Evolutionary conservation across 805 yeast species (phyloP).

Genomic region (Hanseniaspora pseudoguilliermondii): DNA sequence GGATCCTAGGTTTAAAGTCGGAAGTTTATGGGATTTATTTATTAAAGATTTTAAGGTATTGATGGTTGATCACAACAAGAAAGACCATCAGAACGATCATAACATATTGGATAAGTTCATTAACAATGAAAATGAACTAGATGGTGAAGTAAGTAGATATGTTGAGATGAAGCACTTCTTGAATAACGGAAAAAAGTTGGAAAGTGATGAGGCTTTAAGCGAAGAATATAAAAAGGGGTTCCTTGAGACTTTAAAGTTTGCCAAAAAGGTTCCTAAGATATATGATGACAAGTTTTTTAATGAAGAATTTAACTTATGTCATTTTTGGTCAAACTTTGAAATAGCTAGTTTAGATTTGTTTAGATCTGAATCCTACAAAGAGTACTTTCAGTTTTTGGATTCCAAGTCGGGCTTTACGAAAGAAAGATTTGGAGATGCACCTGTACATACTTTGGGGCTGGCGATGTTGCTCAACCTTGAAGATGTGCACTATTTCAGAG

Average conservation of each 20-base stretch:
- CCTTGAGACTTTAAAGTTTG: constrained; percentile 25
- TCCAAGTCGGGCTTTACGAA: constrained; percentile 67
- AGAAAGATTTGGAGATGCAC: constrained; percentile 98
- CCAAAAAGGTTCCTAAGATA: constrained; percentile 24
- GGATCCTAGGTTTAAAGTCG: constrained; percentile 34
- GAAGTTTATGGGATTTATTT: constrained; percentile 62
- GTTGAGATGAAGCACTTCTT: constrained; percentile 25
- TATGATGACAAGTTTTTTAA: constrained; percentile 48
- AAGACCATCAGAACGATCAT: constrained; percentile 3
- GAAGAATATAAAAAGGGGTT: not conserved
- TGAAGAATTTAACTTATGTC: constrained; percentile 65
- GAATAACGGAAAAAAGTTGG: constrained; percentile 13
- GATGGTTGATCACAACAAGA: constrained; percentile 24
- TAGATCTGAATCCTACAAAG: constrained; percentile 48
- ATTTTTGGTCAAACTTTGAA: constrained; percentile 90
- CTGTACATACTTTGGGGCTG: constrained; percentile 77
- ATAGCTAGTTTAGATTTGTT: constrained; percentile 75
- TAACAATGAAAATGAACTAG: constrained; percentile 20
- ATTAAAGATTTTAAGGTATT: constrained; percentile 31
- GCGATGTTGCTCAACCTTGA: constrained; percentile 57
- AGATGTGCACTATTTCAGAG: constrained; percentile 82
- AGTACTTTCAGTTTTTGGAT: constrained; percentile 60
- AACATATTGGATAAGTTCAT: constrained; percentile 21
- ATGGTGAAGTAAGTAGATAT: constrained; percentile 22
- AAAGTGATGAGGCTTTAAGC: constrained; percentile 15